These are phyloP conservation scores for Cochlearia excelsa DNA, from an alignment of 345 rosid species.

Conservation along the genomic window DNA sequence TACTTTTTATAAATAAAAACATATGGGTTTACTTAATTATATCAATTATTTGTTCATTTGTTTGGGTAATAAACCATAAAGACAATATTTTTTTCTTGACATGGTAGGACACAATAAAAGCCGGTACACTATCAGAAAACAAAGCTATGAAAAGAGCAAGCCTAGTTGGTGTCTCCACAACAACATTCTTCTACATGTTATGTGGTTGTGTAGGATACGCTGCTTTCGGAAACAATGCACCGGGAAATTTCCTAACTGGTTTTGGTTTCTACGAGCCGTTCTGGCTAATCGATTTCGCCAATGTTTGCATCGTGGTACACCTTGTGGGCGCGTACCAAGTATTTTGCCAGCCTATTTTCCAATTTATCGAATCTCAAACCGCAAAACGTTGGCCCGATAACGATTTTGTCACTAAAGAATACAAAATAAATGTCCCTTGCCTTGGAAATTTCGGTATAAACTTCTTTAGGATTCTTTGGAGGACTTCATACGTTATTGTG, in stretches of 20 bases:
- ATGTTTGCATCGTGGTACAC: slow-evolving; percentile 73
- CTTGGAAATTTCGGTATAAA: slow-evolving; percentile 47
- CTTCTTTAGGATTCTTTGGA: slow-evolving; percentile 66
- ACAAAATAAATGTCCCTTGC: too few species aligned
- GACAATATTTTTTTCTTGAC: neutral
- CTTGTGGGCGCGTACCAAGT: slow-evolving; percentile 89
- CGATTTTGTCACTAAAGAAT: slow-evolving; percentile 54
- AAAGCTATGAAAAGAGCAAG: slow-evolving; percentile 66
- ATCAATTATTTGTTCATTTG: neutral
- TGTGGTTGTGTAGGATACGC: slow-evolving; percentile 83
- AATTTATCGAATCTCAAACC: slow-evolving; percentile 55
- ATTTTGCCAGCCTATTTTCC: slow-evolving; percentile 68
- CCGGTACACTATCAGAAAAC: slow-evolving; percentile 63
- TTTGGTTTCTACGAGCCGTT: slow-evolving; percentile 88
- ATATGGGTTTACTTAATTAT: too few species aligned
- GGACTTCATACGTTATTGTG: slow-evolving; percentile 59
- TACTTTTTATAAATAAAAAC: too few species aligned
- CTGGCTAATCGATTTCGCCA: slow-evolving; percentile 86
- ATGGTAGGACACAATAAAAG: slow-evolving; percentile 56
- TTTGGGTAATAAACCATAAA: neutral
- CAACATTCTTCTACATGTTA: too few species aligned
- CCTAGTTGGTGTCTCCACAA: slow-evolving; percentile 50
- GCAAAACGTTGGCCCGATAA: slow-evolving; percentile 56
- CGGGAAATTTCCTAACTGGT: slow-evolving; percentile 85
- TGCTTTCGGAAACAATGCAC: slow-evolving; percentile 79